phyloP scores from a whole-genome alignment of 768 basidiomycete species.

The Naematelia aurantialba region DNA sequence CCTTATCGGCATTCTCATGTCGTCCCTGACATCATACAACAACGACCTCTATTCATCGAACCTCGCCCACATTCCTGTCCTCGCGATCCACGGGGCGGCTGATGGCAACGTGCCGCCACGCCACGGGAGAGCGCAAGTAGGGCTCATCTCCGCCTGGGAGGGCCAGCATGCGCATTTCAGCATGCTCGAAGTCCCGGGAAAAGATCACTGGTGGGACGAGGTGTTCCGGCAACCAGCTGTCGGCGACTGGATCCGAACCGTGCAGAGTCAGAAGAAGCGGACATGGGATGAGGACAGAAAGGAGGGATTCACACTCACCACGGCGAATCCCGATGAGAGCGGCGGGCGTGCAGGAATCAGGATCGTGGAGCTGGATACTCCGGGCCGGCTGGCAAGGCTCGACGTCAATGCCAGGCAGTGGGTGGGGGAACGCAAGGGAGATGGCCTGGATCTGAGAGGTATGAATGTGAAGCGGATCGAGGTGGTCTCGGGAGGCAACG shows the following conservation, averaged over 20 bases:
- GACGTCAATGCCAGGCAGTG: conserved; percentile 38
- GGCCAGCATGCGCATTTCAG: conserved; percentile 24
- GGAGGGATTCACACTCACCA: conserved; percentile 66
- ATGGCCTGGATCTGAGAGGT: conserved; percentile 21
- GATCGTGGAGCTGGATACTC: conserved; percentile 60
- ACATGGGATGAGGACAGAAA: conserved; percentile 18
- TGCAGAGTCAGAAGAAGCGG: conserved; percentile 7
- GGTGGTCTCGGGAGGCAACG: neutral
- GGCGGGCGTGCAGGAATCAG: conserved; percentile 69
- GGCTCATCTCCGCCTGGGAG: conserved; percentile 61
- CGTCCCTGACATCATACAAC: conserved; percentile 74
- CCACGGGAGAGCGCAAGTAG: conserved; percentile 69
- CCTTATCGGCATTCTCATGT: conserved; percentile 67
- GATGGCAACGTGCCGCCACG: conserved; percentile 86
- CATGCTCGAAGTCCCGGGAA: conserved; percentile 27
- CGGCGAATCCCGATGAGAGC: conserved; percentile 64
- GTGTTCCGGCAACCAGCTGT: conserved; percentile 56
- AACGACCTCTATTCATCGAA: conserved; percentile 84
- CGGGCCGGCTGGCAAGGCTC: conserved; percentile 44
- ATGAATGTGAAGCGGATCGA: conserved; percentile 30
- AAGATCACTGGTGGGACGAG: conserved; percentile 39
- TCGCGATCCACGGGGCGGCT: conserved; percentile 68
- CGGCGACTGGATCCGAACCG: conserved; percentile 17
- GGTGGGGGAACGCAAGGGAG: conserved; percentile 11
- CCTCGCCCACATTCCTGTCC: conserved; percentile 62